Base-by-base conservation (phyloP, 1,139 yeast genomes). In the Saccharomyces hybrid region DNA sequence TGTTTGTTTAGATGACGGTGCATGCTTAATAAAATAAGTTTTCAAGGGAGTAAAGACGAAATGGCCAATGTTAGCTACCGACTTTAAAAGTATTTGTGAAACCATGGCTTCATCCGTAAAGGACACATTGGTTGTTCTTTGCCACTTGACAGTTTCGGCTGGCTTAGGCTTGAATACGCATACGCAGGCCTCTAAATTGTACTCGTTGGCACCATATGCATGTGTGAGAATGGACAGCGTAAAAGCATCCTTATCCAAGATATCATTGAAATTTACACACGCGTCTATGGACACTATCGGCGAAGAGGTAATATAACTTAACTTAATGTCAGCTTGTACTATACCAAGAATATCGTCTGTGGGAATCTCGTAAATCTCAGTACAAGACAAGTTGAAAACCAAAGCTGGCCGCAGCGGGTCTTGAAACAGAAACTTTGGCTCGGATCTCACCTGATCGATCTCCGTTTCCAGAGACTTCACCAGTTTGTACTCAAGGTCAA, bases 41-140 rank as follows among this genome's bases (percentile, higher is more conserved):
- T 50, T 47, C 6, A 27, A 32, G 2, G 57, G 48, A 14, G 58
- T 52, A 48, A 61, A 57, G 5, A 63, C 42, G 34, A 61, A 54
- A 41, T 58, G 56, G 4, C 64, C 64, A 25, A 61, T 51, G 47
- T 61, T 56, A 14, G 59, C 32, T 6, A 61, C 53, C 4, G 60
- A 50, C 30, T 51, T 58, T 28, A 59, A 50, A 38, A 38, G 44
- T 38, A 38, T 5, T 20, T 38, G 44, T 38, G 44, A 9, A 6
- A 16, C 44, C 25, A 2, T 5, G n/a, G 44, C 44, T 20, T 38
- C n/a, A 5, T 38, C 44, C 25, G 4, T 11, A 38, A 38, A 38
- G n/a, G 44, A 16, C 5, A 38, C 11, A 6, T 38, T 38, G 2
- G 13, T 16, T 4, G 44, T 38, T 20, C 44, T 38, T 38, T 38